Conservation (phyloP, 176 grass and related monocot species). For the Cocos nucifera region DNA sequence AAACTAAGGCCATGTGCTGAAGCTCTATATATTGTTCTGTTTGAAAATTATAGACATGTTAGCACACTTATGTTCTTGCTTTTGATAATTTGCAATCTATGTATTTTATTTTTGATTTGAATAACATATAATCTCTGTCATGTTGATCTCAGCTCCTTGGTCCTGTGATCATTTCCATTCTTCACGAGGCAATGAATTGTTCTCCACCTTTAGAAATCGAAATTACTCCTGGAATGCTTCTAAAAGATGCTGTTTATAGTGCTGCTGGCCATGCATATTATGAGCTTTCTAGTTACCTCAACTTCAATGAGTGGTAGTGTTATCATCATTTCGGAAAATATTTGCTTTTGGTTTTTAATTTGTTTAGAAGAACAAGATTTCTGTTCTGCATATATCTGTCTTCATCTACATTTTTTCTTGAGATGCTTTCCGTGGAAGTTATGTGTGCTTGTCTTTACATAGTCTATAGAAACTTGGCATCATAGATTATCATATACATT, state of each 20-base stretch:
- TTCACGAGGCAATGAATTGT: slow-evolving; percentile 73
- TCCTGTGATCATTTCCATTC: slow-evolving; percentile 80
- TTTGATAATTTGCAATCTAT: background rate
- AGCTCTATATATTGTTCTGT: slow-evolving; percentile 94
- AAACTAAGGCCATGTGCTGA: slow-evolving; percentile 86
- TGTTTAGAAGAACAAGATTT: no score
- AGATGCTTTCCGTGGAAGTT: no score
- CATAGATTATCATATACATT: no score
- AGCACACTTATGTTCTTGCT: slow-evolving; percentile 9
- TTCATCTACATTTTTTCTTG: no score
- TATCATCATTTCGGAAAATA: background rate
- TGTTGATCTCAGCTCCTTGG: slow-evolving; percentile 55
- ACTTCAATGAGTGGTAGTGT: slow-evolving; percentile 86
- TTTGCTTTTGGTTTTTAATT: background rate
- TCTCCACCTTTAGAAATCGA: slow-evolving; percentile 80
- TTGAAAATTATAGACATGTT: slow-evolving; percentile 90
- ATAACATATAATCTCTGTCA: slow-evolving; percentile 14
- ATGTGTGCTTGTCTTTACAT: no score
- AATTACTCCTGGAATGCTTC: slow-evolving; percentile 84
- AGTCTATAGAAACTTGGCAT: no score
- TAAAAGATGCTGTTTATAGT: slow-evolving; percentile 97
- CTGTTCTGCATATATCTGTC: no score
- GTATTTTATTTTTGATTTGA: slow-evolving; percentile 1
- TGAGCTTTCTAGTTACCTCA: slow-evolving; percentile 93
- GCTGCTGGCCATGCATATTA: slow-evolving; percentile 93